These are phyloP conservation scores for Cutaneotrichosporon arboriforme DNA, from an alignment of 1,284 basidiomycete species.

Conservation along the genomic window DNA sequence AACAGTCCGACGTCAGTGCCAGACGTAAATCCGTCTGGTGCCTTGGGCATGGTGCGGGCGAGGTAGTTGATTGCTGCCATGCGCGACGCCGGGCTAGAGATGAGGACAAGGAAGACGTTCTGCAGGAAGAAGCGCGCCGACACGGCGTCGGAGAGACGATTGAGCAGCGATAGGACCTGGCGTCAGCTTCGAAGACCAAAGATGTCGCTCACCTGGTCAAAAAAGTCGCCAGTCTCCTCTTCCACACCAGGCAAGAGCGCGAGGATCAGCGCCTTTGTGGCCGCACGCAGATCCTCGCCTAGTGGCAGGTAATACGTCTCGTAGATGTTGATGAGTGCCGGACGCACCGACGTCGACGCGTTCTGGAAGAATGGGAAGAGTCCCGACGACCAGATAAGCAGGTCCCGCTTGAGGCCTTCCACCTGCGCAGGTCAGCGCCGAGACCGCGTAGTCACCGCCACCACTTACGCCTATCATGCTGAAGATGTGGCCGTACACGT, in stretches of 20 bases:
- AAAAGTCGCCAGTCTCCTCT: constrained; percentile 93
- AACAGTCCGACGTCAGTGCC: constrained; percentile 83
- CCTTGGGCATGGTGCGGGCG: constrained; percentile 63
- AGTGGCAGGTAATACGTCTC: constrained; percentile 87
- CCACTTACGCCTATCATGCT: constrained; percentile 82
- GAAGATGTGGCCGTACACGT: constrained; percentile 90
- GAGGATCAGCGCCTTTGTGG: constrained; percentile 89
- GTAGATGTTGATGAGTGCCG: constrained; percentile 76
- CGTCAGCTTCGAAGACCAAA: background rate
- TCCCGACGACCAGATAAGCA: constrained; percentile 91
- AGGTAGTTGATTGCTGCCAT: constrained; percentile 85
- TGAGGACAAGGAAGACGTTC: constrained; percentile 87
- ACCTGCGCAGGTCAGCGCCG: constrained; percentile 53
- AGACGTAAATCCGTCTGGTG: constrained; percentile 14
- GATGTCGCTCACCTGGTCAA: constrained; percentile 70
- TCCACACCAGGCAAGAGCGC: constrained; percentile 89
- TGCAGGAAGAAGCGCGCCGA: constrained; percentile 86
- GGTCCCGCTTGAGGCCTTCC: constrained; percentile 80
- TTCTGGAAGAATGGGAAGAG: constrained; percentile 98
- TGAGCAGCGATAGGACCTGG: constrained; percentile 76
- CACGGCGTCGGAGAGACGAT: constrained; percentile 73
- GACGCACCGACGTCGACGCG: constrained; percentile 92
- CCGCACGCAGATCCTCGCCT: constrained; percentile 71
- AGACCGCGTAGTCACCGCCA: constrained; percentile 40
- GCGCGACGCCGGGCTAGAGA: constrained; percentile 80